Conservation (phyloP, 1,284 basidiomycete genomes). For the Apiotrichum brassicae region DNA sequence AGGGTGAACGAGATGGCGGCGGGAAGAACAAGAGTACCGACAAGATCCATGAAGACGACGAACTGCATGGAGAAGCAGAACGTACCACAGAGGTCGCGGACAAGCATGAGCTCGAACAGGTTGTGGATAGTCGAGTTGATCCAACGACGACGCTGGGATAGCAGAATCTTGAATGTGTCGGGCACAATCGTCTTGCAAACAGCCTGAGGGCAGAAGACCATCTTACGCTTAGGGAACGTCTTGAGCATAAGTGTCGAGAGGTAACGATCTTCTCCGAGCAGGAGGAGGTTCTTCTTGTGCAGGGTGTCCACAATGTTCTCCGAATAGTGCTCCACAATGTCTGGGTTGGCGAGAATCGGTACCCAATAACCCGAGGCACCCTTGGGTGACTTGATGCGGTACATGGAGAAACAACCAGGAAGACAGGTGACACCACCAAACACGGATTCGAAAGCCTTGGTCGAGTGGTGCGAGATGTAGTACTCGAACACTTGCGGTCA, state of each 20-base stretch:
- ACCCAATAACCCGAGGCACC: constrained; percentile 92
- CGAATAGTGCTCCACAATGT: constrained; percentile 95
- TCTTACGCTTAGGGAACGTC: constrained; percentile 98
- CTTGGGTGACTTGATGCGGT: constrained; percentile 96
- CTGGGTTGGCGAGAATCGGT: constrained; percentile 92
- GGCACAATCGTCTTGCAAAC: constrained; percentile 98
- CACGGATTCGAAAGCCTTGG: constrained; percentile 98
- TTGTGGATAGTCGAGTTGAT: constrained; percentile 99
- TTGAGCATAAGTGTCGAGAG: constrained; percentile 91
- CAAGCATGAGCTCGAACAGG: constrained; percentile 84
- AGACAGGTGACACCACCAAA: constrained; percentile 99
- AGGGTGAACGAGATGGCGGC: constrained; percentile 94
- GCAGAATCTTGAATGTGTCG: constrained; percentile 85
- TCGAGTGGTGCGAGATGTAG: constrained; percentile 98
- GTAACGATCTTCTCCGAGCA: constrained; percentile 98
- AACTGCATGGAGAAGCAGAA: constrained; percentile 99
- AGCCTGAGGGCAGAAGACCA: constrained; percentile 96
- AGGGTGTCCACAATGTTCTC: constrained; percentile 96
- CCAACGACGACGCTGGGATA: constrained; percentile 97
- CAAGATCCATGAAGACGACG: constrained; percentile 94
- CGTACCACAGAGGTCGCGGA: constrained; percentile 88
- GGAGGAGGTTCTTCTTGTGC: constrained; percentile 97
- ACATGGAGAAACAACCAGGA: constrained; percentile 99
- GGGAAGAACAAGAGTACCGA: constrained; percentile 93
- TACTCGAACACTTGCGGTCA: constrained; percentile 80